Evolutionary conservation across 306 rosid species (phyloP), one percentile per base, ranked within the genome.

Genomic region (Dicorynia guianensis): DNA sequence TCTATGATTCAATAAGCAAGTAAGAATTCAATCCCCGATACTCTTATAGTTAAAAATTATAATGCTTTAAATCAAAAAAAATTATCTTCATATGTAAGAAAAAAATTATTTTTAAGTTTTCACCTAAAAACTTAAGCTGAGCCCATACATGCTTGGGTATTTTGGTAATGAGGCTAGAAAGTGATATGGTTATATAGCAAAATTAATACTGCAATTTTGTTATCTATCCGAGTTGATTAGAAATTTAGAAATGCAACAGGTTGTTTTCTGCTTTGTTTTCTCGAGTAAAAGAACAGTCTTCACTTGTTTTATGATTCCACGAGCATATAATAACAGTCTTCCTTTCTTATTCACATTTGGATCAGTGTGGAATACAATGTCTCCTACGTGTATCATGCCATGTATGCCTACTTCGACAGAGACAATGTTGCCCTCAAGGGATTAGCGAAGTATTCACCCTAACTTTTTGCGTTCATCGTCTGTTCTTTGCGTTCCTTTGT

Each of bases 351-450:
- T 25, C 30, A 25, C 30, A 25, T 9, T 67, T 82, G 65, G 15
- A 33, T 59, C 76, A 79, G 87, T 13, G 79, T 75, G 84, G 84
- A 83, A 19, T 79, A 83, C 76, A 83, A 53, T 58, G 63, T 79
- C 67, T 83, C 87, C 69, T 75, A 79, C 56, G 84, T 71, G 75
- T 83, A 83, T 44, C 84, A 79, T 66, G 82, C 76, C 72, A 59
- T 83, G 79, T 83, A 52, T 72, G 84, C 82, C 4, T 72, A 72
- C 67, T 85, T 85, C 48, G 83, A 78, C 74, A 74, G 88, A 71
- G 88, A 85, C 65, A 85, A 85, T 65, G 83, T 85, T 64, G 76
- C 85, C 43, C 74, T 85, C 56, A 85, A 74, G 68, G 88, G 85
- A 17, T 30, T 81, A 7, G 88, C 88, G 33, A 85, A 78, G 88